These are phyloP conservation scores for Ophiostoma sp. DNA, from an alignment of 2,329 filamentous ascomycete species.

Conservation along the genomic window DNA sequence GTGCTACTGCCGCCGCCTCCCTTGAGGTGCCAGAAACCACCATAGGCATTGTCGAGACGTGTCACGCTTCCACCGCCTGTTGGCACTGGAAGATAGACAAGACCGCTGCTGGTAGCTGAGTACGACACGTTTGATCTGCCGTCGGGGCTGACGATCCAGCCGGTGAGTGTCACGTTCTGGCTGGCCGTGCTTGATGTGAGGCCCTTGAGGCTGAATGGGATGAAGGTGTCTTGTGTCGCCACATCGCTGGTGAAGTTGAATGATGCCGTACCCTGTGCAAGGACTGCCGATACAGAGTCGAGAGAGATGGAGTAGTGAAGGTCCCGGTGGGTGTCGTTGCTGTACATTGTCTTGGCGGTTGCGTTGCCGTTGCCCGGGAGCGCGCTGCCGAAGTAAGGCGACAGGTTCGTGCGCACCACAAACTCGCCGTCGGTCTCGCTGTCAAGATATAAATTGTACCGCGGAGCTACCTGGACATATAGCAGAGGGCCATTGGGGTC, in stretches of 20 bases:
- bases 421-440: constrained; percentile 40
- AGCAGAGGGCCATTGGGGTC: constrained; percentile 35
- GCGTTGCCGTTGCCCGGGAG: constrained; percentile 29
- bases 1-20: not conserved
- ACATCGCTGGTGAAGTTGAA: constrained; percentile 31
- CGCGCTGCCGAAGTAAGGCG: constrained; percentile 37
- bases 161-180: constrained; percentile 39
- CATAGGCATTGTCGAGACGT: constrained; percentile 42
- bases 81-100: constrained; percentile 42
- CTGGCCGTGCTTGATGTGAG: constrained; percentile 36
- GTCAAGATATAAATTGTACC: constrained; percentile 44
- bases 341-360: constrained; percentile 15
- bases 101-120: constrained; percentile 34
- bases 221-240: constrained; percentile 31
- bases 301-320: constrained; percentile 37
- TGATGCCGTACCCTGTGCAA: constrained; percentile 34
- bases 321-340: not conserved
- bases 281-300: constrained; percentile 27
- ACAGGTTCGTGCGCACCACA: constrained; percentile 41
- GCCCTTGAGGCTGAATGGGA: constrained; percentile 36
- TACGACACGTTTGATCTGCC: constrained; percentile 29
- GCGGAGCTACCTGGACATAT: constrained; percentile 41
- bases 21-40: constrained; percentile 40
- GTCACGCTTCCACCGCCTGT: constrained; percentile 38
- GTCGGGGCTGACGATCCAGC: constrained; percentile 31